phyloP scores from a whole-genome alignment of 768 basidiomycete species.

The Rhodotorula paludigena region DNA sequence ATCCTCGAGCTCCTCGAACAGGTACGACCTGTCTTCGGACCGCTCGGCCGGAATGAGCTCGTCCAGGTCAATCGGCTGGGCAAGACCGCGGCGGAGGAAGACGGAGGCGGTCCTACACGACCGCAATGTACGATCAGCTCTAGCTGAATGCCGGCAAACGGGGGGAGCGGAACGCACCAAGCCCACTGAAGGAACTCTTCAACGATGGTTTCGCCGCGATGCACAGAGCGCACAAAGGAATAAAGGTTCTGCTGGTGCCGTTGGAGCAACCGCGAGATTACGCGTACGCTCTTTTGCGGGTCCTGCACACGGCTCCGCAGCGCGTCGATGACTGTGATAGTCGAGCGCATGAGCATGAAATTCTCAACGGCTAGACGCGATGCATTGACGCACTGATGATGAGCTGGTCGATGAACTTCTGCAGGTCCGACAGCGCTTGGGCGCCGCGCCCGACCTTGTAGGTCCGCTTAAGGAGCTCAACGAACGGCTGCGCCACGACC shows the following conservation, averaged over 20 bases:
- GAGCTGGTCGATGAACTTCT: constrained; percentile 31
- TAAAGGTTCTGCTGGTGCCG: constrained; percentile 28
- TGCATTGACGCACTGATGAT: constrained; percentile 25
- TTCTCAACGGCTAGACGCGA: not conserved
- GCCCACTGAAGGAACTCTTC: constrained; percentile 37
- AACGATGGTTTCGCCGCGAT: constrained; percentile 28
- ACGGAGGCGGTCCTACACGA: constrained; percentile 22
- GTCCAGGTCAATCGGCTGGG: constrained; percentile 28
- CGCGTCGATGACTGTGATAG: constrained; percentile 28
- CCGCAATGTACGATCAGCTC: too few species aligned
- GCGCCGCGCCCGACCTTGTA: constrained; percentile 28
- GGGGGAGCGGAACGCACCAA: not conserved
- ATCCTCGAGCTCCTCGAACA: constrained; percentile 33
- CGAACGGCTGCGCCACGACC: constrained; percentile 21
- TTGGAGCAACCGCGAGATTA: constrained; percentile 26
- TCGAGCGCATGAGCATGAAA: not conserved
- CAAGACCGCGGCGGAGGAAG: constrained; percentile 33
- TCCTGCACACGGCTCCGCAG: constrained; percentile 28
- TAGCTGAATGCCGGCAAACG: not conserved
- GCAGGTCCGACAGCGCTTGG: constrained; percentile 14
- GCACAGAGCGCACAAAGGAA: constrained; percentile 24
- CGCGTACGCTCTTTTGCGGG: constrained; percentile 35
- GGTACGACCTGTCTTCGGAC: constrained; percentile 19
- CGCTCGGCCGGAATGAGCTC: constrained; percentile 18
- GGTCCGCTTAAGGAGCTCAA: constrained; percentile 17